Conservation (phyloP, 1,284 basidiomycete species). For the Ganoderma lingzhi region DNA sequence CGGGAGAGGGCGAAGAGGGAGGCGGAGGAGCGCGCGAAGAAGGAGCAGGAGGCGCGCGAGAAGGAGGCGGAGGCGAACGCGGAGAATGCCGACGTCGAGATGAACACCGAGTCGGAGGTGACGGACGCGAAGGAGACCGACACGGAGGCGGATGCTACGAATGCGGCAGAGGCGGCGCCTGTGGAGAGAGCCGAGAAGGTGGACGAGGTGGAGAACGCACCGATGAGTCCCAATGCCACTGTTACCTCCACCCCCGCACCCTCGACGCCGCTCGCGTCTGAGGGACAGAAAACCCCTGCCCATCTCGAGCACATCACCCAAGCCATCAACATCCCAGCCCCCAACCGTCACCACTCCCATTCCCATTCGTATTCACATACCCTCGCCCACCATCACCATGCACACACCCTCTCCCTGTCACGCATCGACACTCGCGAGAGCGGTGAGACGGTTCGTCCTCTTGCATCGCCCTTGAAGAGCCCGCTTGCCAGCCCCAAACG, state of each 20-base stretch:
- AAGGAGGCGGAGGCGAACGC: constrained; percentile 26
- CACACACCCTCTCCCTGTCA: constrained; percentile 27
- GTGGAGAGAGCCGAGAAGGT: constrained; percentile 11
- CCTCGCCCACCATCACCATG: constrained; percentile 25
- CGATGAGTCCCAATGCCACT: constrained; percentile 15
- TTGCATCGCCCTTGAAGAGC: not conserved
- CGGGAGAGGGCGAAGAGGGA: constrained; percentile 53
- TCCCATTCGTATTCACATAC: constrained; percentile 20
- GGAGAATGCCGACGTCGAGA: constrained; percentile 30
- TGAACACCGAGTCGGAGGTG: constrained; percentile 20
- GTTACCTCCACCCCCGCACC: constrained; percentile 18
- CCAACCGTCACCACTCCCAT: constrained; percentile 21
- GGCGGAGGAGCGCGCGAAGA: constrained; percentile 48
- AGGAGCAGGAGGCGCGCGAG: constrained; percentile 27
- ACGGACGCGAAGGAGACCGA: constrained; percentile 27
- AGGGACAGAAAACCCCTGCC: constrained; percentile 9
- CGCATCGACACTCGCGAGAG: constrained; percentile 37
- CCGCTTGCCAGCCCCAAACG: constrained; percentile 20
- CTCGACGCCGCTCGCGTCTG: constrained; percentile 18
- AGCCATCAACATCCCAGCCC: constrained; percentile 38
- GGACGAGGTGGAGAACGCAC: constrained; percentile 12
- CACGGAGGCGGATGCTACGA: constrained; percentile 20
- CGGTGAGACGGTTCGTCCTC: constrained; percentile 36
- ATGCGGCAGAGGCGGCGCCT: constrained; percentile 22
- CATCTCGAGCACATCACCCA: constrained; percentile 36